Conservation (phyloP, 768 basidiomycete genomes). For the Auricularia heimuer region DNA sequence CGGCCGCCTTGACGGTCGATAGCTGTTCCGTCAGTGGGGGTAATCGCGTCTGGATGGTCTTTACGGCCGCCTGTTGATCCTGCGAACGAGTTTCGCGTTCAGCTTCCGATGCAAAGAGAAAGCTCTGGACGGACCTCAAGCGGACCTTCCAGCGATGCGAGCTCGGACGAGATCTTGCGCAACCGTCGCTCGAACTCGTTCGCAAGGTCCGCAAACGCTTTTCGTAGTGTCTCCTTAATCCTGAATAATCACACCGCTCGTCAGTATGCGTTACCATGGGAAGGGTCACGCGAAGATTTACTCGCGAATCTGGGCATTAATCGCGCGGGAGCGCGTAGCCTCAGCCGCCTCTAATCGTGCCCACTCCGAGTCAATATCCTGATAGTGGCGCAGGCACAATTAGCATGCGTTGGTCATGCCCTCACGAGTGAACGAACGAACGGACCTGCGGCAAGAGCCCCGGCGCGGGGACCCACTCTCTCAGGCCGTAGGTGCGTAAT, state of each 20-base stretch:
- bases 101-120: background rate
- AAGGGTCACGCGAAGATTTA: conserved; percentile 17
- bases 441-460: conserved; percentile 33
- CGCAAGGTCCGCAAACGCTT: conserved; percentile 66
- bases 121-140: conserved; percentile 48
- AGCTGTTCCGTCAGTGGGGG: conserved; percentile 53
- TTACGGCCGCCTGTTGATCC: conserved; percentile 66
- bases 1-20: conserved; percentile 35
- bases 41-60: conserved; percentile 55
- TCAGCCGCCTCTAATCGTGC: conserved; percentile 61
- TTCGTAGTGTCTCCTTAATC: conserved; percentile 72
- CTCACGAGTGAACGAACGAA: background rate
- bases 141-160: conserved; percentile 67
- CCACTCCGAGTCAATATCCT: conserved; percentile 77
- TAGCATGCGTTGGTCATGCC: conserved; percentile 10
- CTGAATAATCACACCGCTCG: conserved; percentile 25
- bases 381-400: no score
- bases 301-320: conserved; percentile 87
- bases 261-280: background rate
- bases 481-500: conserved; percentile 78
- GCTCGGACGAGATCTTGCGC: conserved; percentile 53
- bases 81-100: conserved; percentile 17
- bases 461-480: conserved; percentile 69
- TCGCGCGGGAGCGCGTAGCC: conserved; percentile 62
- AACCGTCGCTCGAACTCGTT: conserved; percentile 67